phyloP scores from a whole-genome alignment of 306 rosid genomes.

The Hylodesmum podocarpum region DNA sequence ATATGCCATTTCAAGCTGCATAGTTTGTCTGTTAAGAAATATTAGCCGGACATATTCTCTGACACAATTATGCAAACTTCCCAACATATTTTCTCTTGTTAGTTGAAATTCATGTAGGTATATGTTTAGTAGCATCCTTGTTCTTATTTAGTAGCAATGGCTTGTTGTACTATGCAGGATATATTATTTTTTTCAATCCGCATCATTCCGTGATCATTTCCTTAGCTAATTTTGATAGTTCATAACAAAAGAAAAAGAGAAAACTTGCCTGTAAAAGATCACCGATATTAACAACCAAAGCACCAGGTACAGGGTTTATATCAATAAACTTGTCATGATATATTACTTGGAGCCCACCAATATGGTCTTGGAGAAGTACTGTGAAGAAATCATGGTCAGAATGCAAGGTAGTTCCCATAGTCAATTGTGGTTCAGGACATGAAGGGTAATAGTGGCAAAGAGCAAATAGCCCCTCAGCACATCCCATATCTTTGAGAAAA shows the following conservation, averaged over 20 bases:
- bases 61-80: background rate
- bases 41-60: background rate
- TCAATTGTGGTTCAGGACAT: constrained; percentile 39
- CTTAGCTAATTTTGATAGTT: background rate
- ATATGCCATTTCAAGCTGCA: background rate
- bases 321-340: constrained; percentile 28
- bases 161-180: background rate
- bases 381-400: constrained; percentile 35
- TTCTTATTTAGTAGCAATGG: no score
- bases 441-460: constrained; percentile 38
- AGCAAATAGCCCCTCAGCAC: constrained; percentile 12
- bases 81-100: background rate
- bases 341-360: constrained; percentile 39
- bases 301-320: constrained; percentile 24
- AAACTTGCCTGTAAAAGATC: constrained; percentile 42
- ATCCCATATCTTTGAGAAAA: constrained; percentile 27
- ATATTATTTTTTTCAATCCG: no score
- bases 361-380: constrained; percentile 38
- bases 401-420: constrained; percentile 28
- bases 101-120: background rate
- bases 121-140: background rate
- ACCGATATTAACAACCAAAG: constrained; percentile 34
- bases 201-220: background rate
- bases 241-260: background rate
- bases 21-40: background rate